Base-by-base conservation (phyloP, 306 rosid species). In the Comarum palustre region DNA sequence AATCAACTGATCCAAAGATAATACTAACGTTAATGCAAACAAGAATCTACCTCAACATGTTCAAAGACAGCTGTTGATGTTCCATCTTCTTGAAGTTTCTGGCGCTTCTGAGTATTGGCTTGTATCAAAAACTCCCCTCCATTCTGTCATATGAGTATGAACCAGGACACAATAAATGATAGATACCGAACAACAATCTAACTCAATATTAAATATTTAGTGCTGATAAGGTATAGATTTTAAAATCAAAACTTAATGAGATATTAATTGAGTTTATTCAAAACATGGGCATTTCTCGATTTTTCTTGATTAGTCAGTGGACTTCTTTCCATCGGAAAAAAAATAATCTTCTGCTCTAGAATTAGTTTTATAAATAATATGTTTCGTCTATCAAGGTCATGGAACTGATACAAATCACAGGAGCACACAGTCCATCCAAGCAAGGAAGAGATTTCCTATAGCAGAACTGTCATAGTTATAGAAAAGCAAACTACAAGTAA, bases 61-160 rank as follows among this genome's bases (percentile, higher is more conserved):
- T 91, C 91, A 77, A 83, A 84, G 75, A 76, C 76, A 55, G 62
- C 4, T 78, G 77, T 75, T n/a, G 86, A 45, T 61, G 71, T 70
- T 41, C 72, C 65, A 29, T 82, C 89, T 66, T 85, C 87, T 71
- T 86, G 80, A 79, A 74, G 80, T 83, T 90, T 92, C 63, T 31
- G 85, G 60, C 96, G 93, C 84, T 95, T 95, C 69, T 80, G 92
- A 69, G 93, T 87, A 81, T 92, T 95, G 74, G 96, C 97, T 83
- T 90, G 99, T 71, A 95, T 92, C 38, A 95, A 86, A 84, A 90
- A 95, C 81, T 82, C 92, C 34, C 79, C 87, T 60, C 87, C 90
- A 74, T 73, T 81, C 90, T 83, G 77, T 19, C 67, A 79, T 69
- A 71, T 74, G 72, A 73, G 31, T 17, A 38, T n/a, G 38, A 38